Base-by-base conservation (phyloP, 371 early-diverging fungal genomes). In the Lichtheimia corymbifera region DNA sequence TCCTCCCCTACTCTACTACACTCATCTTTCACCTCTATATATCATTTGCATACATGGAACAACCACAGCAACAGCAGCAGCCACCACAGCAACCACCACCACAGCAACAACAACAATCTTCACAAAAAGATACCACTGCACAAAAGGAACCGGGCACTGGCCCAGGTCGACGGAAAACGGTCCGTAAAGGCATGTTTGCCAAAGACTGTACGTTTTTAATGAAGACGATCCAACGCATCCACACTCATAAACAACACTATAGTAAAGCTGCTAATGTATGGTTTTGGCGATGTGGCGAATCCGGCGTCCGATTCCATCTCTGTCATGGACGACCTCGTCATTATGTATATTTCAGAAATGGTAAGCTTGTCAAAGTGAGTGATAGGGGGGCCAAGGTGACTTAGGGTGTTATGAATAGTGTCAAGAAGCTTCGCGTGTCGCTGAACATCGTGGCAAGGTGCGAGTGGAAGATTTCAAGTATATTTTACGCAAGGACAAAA, bases 381-480 rank as follows among this genome's bases (percentile, higher is more conserved):
- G 65, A 67, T 15, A 67, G 67, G 15, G 61, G 67, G 15, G 61
- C 69, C 58, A 62, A 58, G 55, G 61, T 72, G 67, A 69, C n/a
- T n/a, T 17, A 35, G 7, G 17, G 28, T 61, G 17, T 2, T 45
- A 18, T 15, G 17, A 25, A 68, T 67, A 91, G 91, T 95, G 93
- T 68, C 76, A 84, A 18, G 83, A 90, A 69, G 93, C 91, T 11
- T 74, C 89, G 1, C 78, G 74, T 35, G 84, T 88, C 4, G 80
- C 86, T 2, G 88, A 84, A 25, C 84, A 71, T 50, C 74, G 83
- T 49, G 83, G 85, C 28, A 95, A 94, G 69, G 89, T 96, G 17
- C 91, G 90, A 43, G 93, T 97, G 9, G 93, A 95, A 24, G 99
- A 99, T 70, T 91, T 98, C 62, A 89, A 98, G 60, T 94, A 93